A percentile compares a stretch with the other conserved stretches of the same genome.
Evolutionary conservation across 164 flowering plant species (phyloP).

Genomic region (Buxus sempervirens): DNA sequence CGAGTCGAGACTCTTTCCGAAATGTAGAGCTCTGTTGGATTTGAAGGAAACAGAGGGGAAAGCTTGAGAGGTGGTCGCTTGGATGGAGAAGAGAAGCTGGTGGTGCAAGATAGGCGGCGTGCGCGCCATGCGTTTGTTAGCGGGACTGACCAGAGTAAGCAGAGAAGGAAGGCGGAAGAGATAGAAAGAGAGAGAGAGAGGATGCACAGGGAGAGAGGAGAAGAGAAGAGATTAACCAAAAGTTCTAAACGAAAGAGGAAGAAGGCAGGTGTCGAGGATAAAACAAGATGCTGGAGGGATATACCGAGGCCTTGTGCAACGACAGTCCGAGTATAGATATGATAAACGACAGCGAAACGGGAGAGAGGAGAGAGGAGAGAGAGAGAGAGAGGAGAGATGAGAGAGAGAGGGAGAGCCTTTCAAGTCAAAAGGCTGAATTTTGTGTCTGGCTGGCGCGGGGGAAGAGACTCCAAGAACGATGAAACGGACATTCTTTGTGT

Average conservation of each 20-base stretch:
- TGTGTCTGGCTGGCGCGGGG: no score
- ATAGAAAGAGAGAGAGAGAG: no score
- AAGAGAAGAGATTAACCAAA: no score
- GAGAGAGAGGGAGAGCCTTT: no score
- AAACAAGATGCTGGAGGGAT: slow-evolving; percentile 17
- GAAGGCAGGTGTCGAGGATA: not conserved
- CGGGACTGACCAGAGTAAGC: not conserved
- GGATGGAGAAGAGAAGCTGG: slow-evolving; percentile 7
- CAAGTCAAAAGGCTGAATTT: no score
- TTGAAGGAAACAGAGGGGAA: slow-evolving; percentile 14
- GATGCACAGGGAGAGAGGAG: slow-evolving; percentile 3
- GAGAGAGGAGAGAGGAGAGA: no score
- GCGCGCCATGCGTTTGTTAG: slow-evolving; percentile 23
- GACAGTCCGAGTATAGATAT: no score
- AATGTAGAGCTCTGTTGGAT: not conserved
- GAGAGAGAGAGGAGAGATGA: no score
- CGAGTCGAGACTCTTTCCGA: slow-evolving; percentile 8
- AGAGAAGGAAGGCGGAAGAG: slow-evolving; percentile 6
- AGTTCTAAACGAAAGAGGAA: not conserved
- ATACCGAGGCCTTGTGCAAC: slow-evolving; percentile 5
- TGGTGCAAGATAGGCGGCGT: slow-evolving; percentile 18
- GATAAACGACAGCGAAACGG: no score
- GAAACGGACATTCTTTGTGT: no score
- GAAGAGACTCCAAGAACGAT: no score
- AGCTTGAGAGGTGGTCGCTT: not conserved